Base-by-base conservation (phyloP, 2,329 filamentous ascomycete species). In the Aspergillus aculeatinus region DNA sequence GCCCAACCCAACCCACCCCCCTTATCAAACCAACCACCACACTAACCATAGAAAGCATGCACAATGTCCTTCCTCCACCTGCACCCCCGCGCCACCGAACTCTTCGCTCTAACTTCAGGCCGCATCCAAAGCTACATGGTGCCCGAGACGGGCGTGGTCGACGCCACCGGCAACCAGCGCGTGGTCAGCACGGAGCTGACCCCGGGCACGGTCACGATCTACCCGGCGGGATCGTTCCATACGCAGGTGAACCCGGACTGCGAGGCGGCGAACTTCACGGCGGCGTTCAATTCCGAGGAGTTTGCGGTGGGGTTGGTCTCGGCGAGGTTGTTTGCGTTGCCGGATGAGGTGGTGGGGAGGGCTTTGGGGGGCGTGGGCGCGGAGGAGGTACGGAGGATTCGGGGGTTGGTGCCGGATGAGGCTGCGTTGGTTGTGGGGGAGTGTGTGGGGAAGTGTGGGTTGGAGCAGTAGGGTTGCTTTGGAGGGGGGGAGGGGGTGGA, bases 221-320 rank as follows among this genome's bases (percentile, higher is more conserved):
- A 62, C 51, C 68, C 66, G n/a, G 65, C 64, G 5, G 66, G 68
- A 0, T 69, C 64, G 25, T 70, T 70, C 47, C 67, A 70, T 53
- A 67, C 66, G 42, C 67, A 69, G 59, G 63, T 70, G 51, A 69
- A 70, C 47, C 68, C 66, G 16, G 63, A 70, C 35, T 70, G 68
- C 42, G 64, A 66, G 57, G 55, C 67, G 1, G 67, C 68, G 27
- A 65, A 63, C 29, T 70, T 68, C 44, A 58, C 67, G 23, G 68
- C 67, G 7, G 64, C 67, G 1, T 67, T 70, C n/a, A 68, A 39
- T 0, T 57, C 58, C 0, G 68, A 69, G 11, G 66, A 70, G 48
- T 66, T 66, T 57, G 64, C 67, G 0, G 61, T 67, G 35, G 55
- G 64, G 0, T 4, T 69, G 44, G 66, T 68, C 21, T 66, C 66